These are phyloP conservation scores for Corymbia citriodora DNA, from an alignment of 441 rosid species.

Conservation along the genomic window DNA sequence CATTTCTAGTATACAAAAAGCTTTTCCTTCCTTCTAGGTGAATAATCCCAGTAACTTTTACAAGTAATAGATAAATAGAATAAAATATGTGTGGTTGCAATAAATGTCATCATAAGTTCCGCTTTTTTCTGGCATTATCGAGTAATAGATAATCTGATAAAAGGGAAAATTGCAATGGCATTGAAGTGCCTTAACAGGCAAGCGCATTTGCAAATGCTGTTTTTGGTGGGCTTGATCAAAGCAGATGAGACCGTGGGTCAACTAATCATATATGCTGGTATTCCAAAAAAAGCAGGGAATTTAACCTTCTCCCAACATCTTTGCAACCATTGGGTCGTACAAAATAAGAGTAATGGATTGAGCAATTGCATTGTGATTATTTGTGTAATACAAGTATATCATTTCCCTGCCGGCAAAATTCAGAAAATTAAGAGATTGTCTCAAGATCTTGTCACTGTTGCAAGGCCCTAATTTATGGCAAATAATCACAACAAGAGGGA, in stretches of 20 bases:
- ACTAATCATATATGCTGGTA: neutral
- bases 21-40: neutral
- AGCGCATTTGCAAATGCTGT: neutral
- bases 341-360: neutral
- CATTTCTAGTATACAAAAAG: neutral
- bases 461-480: neutral
- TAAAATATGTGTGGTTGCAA: neutral
- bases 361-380: neutral
- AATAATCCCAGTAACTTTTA: neutral
- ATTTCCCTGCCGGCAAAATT: neutral
- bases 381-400: neutral
- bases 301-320: neutral
- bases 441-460: neutral
- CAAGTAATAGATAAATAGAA: neutral
- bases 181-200: neutral
- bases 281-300: neutral
- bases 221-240: neutral
- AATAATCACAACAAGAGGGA: neutral
- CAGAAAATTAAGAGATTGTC: neutral
- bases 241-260: neutral
- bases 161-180: neutral
- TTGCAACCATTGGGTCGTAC: neutral
- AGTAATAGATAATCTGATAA: neutral
- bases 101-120: neutral
- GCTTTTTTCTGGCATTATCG: neutral